phyloP scores from a whole-genome alignment of 805 yeast genomes.

The Suhomyces emberorum region DNA sequence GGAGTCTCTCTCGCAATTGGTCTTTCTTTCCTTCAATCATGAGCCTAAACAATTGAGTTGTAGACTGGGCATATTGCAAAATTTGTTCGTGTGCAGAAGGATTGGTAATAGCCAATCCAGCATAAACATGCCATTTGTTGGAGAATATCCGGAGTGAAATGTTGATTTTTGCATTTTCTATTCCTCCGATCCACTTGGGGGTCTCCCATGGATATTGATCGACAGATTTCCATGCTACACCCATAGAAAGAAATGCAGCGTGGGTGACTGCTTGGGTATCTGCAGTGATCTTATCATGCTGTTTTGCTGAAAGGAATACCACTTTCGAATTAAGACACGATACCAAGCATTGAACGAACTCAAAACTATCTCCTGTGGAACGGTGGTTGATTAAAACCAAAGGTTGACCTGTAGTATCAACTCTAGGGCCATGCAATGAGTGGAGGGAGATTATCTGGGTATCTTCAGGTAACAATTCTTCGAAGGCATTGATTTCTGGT shows the following conservation, averaged over 20 bases:
- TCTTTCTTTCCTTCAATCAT: slow-evolving; percentile 69
- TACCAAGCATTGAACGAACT: slow-evolving; percentile 60
- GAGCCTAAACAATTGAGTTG: slow-evolving; percentile 76
- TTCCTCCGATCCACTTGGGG: slow-evolving; percentile 84
- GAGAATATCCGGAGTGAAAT: slow-evolving; percentile 87
- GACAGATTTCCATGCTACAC: slow-evolving; percentile 85
- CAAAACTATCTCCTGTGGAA: slow-evolving; percentile 51
- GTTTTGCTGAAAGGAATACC: slow-evolving; percentile 75
- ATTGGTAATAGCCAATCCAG: slow-evolving; percentile 93
- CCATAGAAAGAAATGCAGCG: slow-evolving; percentile 96
- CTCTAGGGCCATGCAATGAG: slow-evolving; percentile 92
- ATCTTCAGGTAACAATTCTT: slow-evolving; percentile 68
- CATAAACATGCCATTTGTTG: slow-evolving; percentile 97
- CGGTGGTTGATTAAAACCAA: slow-evolving; percentile 80
- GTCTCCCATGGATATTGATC: slow-evolving; percentile 91
- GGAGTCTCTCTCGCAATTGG: slow-evolving; percentile 56
- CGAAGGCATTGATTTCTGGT: slow-evolving; percentile 87
- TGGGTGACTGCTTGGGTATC: slow-evolving; percentile 99
- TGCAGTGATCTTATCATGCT: slow-evolving; percentile 94
- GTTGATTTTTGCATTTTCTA: slow-evolving; percentile 94
- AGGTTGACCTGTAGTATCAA: slow-evolving; percentile 88
- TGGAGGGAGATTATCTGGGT: slow-evolving; percentile 83
- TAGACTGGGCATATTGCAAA: slow-evolving; percentile 81
- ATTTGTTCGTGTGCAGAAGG: slow-evolving; percentile 93
- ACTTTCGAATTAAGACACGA: slow-evolving; percentile 73